Evolutionary conservation across 441 rosid genomes (phyloP).

Genomic region (Euphorbia neoarborescens): DNA sequence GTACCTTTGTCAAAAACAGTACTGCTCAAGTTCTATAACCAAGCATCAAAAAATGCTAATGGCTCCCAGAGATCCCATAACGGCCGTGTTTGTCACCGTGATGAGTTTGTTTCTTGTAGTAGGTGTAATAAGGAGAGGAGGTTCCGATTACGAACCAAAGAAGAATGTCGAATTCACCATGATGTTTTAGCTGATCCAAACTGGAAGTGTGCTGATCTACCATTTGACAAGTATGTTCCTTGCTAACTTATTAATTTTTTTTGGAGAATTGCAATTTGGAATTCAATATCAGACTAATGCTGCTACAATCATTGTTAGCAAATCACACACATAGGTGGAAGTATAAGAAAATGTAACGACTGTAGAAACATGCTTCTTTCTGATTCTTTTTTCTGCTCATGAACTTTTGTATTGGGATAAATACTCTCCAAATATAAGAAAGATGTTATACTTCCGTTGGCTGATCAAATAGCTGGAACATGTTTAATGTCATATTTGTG

Average conservation of each 20-base stretch:
- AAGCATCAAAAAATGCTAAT: conserved; percentile 51
- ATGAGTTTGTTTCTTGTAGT: conserved; percentile 81
- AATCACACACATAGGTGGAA: not conserved
- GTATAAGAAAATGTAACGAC: not conserved
- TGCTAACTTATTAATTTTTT: not conserved
- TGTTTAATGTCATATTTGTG: not conserved
- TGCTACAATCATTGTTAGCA: no score
- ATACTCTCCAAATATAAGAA: not conserved
- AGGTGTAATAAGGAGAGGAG: conserved; percentile 80
- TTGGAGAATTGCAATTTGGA: not conserved
- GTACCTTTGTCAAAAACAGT: conserved; percentile 84
- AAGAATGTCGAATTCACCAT: conserved; percentile 92
- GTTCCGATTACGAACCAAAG: conserved; percentile 79
- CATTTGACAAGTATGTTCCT: conserved; percentile 73
- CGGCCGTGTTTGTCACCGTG: conserved; percentile 66
- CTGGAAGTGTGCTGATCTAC: conserved; percentile 87
- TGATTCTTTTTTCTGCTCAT: not conserved
- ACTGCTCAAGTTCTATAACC: conserved; percentile 79
- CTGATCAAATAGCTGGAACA: not conserved
- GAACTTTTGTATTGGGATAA: not conserved
- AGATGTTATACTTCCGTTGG: not conserved
- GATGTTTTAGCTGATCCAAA: conserved; percentile 74
- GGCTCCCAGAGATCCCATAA: conserved; percentile 66
- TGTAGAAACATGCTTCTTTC: not conserved
- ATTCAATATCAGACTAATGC: not conserved